These are phyloP conservation scores for Cryptosporidium viatorum DNA, from an alignment of 169 alveolate species.

Conservation along the genomic window DNA sequence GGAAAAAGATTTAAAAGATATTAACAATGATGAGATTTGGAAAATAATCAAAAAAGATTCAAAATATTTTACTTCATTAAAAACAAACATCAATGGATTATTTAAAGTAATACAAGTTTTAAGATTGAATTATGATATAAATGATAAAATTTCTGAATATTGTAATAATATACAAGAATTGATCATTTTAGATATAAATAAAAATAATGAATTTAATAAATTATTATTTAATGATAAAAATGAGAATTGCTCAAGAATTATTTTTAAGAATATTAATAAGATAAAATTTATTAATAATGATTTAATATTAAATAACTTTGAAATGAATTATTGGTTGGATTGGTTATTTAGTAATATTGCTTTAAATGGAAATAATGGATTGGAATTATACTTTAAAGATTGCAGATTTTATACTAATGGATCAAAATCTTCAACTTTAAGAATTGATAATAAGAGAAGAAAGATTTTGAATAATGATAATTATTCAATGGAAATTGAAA, in stretches of 20 bases:
- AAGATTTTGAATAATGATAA: not conserved
- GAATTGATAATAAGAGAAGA: not conserved
- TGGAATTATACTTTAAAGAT: constrained; percentile 18
- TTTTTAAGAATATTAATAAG: not conserved
- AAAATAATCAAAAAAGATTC: not conserved
- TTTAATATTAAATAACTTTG: not conserved
- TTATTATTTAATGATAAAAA: not conserved
- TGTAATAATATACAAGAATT: constrained; percentile 17
- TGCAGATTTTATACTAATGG: constrained; percentile 3
- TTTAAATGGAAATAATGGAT: not conserved
- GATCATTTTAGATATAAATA: not conserved
- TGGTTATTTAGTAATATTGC: constrained; percentile 22
- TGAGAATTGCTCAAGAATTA: not conserved
- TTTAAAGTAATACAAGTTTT: not conserved
- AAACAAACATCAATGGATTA: not conserved
- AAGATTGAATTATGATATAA: not conserved
- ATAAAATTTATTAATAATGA: constrained; percentile 23
- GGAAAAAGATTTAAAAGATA: not conserved
- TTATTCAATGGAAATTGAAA: not conserved
- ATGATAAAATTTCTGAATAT: not conserved
- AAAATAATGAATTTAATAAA: not conserved
- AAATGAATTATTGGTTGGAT: not conserved
- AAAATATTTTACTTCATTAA: not conserved
- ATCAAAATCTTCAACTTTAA: not conserved
- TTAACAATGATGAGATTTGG: not conserved